Evolutionary conservation across 1,139 yeast species (phyloP), one percentile per base, ranked within the genome.

Genomic region (Geotrichum aggregatum): DNA sequence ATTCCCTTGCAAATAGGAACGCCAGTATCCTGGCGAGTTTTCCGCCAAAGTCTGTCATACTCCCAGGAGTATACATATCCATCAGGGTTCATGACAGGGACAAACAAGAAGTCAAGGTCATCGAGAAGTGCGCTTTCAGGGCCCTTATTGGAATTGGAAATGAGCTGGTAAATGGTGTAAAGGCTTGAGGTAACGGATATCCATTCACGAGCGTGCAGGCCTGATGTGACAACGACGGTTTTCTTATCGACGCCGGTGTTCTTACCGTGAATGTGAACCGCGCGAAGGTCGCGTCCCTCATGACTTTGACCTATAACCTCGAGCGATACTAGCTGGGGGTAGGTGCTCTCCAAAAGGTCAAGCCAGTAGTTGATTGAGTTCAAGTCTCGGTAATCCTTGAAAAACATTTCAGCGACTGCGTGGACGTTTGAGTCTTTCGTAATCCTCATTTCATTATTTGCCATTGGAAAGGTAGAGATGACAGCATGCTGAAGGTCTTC

Each of bases 131-230:
- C 47, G 14, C 56, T 45, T 19, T 52, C 52, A 7, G 50, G 50
- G 11, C 53, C 47, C 54, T 67, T 61, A 19, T 72, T 65, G 56
- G 72, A 75, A 54, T 75, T 77, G 19, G 75, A 67, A 47, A 86
- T 68, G 44, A 87, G 64, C 54, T 77, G 73, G 59, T 79, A 81
- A 36, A 88, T 67, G 11, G 80, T 69, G 65, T 78, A 87, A 56
- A 87, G 77, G 1, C 80, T 83, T 0, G 92, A 76, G 7, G 91
- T 79, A 3, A 83, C 80, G 28, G 91, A 79, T 18, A 88, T 77
- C 97, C 97, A 89, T 68, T 89, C 97, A 47, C 97, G 76, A 0
- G 96, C 94, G 68, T 89, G 96, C 1, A 84, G 76, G 1, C 96
- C 96, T 19, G 92, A 91, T 0, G 92, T 81, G 13, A 89, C 74